phyloP scores from a whole-genome alignment of 345 rosid species.

The Leavenworthia alabamica region DNA sequence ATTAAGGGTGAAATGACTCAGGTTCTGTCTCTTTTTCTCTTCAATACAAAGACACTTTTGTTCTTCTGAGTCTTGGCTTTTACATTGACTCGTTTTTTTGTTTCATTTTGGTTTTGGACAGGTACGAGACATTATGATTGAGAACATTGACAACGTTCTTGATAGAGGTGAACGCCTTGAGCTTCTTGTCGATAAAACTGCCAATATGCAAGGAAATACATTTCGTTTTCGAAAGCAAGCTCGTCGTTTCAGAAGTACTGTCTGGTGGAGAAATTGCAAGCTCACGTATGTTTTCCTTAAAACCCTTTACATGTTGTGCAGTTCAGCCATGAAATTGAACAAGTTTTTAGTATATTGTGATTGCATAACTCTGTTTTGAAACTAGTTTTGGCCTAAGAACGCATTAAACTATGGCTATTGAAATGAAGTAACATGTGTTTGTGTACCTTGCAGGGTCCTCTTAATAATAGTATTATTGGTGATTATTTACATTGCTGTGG shows the following conservation, averaged over 20 bases:
- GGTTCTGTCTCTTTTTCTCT: slow-evolving; percentile 43
- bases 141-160: slow-evolving; percentile 85
- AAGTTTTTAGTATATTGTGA: neutral
- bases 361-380: neutral
- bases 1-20: slow-evolving; percentile 84
- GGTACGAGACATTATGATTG: slow-evolving; percentile 90
- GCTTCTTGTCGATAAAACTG: slow-evolving; percentile 89
- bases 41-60: no score
- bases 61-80: neutral
- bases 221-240: slow-evolving; percentile 95
- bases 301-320: neutral
- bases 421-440: neutral
- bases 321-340: neutral
- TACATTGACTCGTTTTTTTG: neutral
- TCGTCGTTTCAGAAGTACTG: slow-evolving; percentile 67
- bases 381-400: slow-evolving; percentile 1
- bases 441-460: slow-evolving; percentile 49
- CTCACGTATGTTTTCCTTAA: slow-evolving; percentile 46
- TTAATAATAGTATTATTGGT: slow-evolving; percentile 56
- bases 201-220: slow-evolving; percentile 86
- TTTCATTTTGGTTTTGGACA: slow-evolving; percentile 16
- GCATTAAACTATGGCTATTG: neutral
- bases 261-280: slow-evolving; percentile 95
- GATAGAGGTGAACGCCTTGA: slow-evolving; percentile 91
- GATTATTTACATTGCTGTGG: slow-evolving; percentile 59